Evolutionary conservation across 495 filamentous ascomycete genomes (phyloP).

Genomic region (Penicillium taxi): DNA sequence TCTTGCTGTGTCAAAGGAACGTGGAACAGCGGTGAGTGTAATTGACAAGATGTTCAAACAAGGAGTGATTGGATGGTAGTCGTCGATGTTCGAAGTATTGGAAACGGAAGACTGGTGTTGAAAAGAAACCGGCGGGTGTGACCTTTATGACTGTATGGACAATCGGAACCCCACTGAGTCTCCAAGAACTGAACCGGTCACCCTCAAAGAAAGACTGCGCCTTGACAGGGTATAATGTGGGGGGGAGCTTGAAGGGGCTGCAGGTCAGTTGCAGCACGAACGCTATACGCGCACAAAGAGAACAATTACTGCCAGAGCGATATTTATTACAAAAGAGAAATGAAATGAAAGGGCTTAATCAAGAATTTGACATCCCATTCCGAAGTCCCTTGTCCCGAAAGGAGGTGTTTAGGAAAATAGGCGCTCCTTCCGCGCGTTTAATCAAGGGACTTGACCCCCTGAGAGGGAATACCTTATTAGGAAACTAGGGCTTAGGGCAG

Average conservation of each 20-base stretch:
- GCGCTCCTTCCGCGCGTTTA: constrained; percentile 42
- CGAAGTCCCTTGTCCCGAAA: too few species aligned
- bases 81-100: constrained; percentile 4
- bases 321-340: constrained; percentile 15
- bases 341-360: constrained; percentile 15
- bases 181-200: constrained; percentile 4
- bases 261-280: constrained; percentile 17
- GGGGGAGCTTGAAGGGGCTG: constrained; percentile 22
- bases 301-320: constrained; percentile 31
- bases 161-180: constrained; percentile 5
- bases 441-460: constrained; percentile 14
- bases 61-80: constrained; percentile 16
- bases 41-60: constrained; percentile 8
- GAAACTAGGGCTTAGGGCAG: constrained; percentile 14
- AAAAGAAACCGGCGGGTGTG: neutral
- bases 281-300: constrained; percentile 11
- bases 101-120: neutral
- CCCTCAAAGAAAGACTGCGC: constrained; percentile 24
- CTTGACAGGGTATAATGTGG: constrained; percentile 21
- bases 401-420: constrained; percentile 32
- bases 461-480: constrained; percentile 6
- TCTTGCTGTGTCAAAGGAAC: constrained; percentile 25
- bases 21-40: constrained; percentile 10
- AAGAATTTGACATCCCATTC: too few species aligned
- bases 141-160: too few species aligned